Base-by-base conservation (phyloP, 2,329 filamentous ascomycete genomes). In the Diaporthe sp. region DNA sequence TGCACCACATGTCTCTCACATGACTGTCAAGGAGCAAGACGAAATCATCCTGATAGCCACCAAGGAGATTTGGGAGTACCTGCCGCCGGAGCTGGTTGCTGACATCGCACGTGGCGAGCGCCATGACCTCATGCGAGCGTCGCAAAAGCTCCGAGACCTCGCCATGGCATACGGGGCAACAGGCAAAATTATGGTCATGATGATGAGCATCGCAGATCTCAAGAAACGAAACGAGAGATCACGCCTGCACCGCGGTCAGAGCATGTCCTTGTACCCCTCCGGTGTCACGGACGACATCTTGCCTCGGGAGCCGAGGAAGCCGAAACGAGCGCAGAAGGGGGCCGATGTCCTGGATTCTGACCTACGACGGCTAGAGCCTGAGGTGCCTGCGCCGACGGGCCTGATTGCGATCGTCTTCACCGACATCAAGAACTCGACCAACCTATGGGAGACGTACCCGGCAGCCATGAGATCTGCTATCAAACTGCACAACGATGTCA, bases 121-220 rank as follows among this genome's bases (percentile, higher is more conserved):
- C 9, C 90, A 91, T 61, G 96, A 99, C 82, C 88, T 98, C 59
- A 99, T 99, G 97, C 91, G 95, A 73, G 97, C 96, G 22, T 94
- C 97, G 5, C 96, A 98, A 83, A 98, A 98, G 85, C 89, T 99
- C 44, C 92, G 97, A 75, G 97, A 99, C 85, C 88, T 98, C 73
- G 97, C 97, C 57, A 98, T 99, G 82, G 95, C 96, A 1, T 98
- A 98, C 82, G 97, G 97, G 72, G 95, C 96, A 17, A 96, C 93
- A 1, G 94, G 93, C 81, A 99, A 99, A 86, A 94, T 98, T 78
- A 98, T 98, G 96, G 95, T 99, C 59, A 98, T 98, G 96, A 95
- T 99, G 88, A 92, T 99, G 73, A 96, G 96, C 73, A 94, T 99
- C 51, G 93, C 94, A 73, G 96, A 98, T 81, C 87, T 99, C 72